Percentiles rank a stretch among this genome's conserved stretches.
phyloP scores from a whole-genome alignment of 2,329 filamentous ascomycete species.

The Hymenoscyphus infarciens region DNA sequence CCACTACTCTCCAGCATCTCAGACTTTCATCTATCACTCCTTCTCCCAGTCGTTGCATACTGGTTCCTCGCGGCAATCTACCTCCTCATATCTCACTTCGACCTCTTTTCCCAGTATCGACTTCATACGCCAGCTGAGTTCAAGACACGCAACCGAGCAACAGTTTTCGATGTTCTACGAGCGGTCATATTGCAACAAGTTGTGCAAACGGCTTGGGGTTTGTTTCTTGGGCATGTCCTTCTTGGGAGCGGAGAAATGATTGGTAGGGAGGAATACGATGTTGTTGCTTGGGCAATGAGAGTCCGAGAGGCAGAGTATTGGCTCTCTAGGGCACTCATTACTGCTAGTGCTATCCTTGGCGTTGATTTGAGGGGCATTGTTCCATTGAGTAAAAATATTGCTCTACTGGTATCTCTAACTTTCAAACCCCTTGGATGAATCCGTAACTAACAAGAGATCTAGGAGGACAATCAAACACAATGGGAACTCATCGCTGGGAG shows the following conservation, averaged over 20 bases:
- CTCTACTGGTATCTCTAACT: slow-evolving; percentile 63
- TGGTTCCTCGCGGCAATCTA: slow-evolving; percentile 80
- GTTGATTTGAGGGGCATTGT: slow-evolving; percentile 57
- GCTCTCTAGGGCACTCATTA: slow-evolving; percentile 50
- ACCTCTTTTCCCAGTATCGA: slow-evolving; percentile 88
- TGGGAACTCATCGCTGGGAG: slow-evolving; percentile 79
- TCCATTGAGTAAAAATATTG: slow-evolving; percentile 49
- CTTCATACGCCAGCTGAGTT: slow-evolving; percentile 94
- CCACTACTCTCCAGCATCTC: slow-evolving; percentile 74
- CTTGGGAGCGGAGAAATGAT: slow-evolving; percentile 57
- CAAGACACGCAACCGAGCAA: slow-evolving; percentile 81
- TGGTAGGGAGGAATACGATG: slow-evolving; percentile 79
- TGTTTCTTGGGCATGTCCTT: slow-evolving; percentile 68
- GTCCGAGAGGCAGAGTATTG: slow-evolving; percentile 38
- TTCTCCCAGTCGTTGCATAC: slow-evolving; percentile 79
- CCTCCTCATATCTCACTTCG: slow-evolving; percentile 78
- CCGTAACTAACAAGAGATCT: not conserved
- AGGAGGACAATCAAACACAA: not conserved
- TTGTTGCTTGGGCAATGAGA: slow-evolving; percentile 84
- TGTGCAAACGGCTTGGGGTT: slow-evolving; percentile 73
- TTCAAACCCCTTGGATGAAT: slow-evolving; percentile 22
- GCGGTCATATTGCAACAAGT: slow-evolving; percentile 90
- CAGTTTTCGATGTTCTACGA: slow-evolving; percentile 78
- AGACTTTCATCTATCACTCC: slow-evolving; percentile 73
- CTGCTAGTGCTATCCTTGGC: slow-evolving; percentile 72